A percentile compares a stretch with the other conserved stretches of the same genome.
phyloP scores from a whole-genome alignment of 176 grass and related monocot genomes.

The Phragmites australis region DNA sequence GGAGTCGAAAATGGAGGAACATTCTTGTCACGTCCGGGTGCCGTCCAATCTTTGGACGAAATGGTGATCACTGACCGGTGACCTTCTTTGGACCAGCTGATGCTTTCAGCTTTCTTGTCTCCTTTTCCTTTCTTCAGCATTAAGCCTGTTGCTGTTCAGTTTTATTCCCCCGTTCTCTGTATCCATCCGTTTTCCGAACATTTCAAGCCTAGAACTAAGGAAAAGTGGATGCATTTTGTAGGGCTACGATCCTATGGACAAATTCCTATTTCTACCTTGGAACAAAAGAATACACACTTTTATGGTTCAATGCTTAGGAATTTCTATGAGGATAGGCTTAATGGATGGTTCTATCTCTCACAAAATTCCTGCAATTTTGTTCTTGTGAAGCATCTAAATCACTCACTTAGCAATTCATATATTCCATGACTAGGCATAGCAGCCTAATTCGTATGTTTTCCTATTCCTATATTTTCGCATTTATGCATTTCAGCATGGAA shows the following conservation, averaged over 20 bases:
- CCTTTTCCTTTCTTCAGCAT: constrained; percentile 1
- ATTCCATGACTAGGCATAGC: too few relatives aligned
- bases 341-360: not conserved
- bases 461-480: not conserved
- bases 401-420: too few relatives aligned
- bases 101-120: constrained; percentile 19
- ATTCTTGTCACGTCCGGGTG: not conserved
- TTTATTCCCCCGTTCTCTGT: constrained; percentile 11
- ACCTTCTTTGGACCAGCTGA: constrained; percentile 35
- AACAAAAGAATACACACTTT: not conserved
- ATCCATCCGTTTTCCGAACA: constrained; percentile 12
- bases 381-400: not conserved
- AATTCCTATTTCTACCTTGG: not conserved
- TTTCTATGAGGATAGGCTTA: too few relatives aligned
- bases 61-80: not conserved
- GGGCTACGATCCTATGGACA: not conserved
- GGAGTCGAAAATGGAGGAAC: not conserved
- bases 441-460: too few relatives aligned
- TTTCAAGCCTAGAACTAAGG: not conserved
- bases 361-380: not conserved
- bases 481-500: too few relatives aligned
- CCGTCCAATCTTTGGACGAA: not conserved
- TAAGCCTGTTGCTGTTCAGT: constrained; percentile 16
- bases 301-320: not conserved
- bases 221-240: not conserved